Evolutionary conservation across 2,329 filamentous ascomycete genomes (phyloP), one percentile per base, ranked within the genome.

Genomic region (Biscogniauxia sp.): DNA sequence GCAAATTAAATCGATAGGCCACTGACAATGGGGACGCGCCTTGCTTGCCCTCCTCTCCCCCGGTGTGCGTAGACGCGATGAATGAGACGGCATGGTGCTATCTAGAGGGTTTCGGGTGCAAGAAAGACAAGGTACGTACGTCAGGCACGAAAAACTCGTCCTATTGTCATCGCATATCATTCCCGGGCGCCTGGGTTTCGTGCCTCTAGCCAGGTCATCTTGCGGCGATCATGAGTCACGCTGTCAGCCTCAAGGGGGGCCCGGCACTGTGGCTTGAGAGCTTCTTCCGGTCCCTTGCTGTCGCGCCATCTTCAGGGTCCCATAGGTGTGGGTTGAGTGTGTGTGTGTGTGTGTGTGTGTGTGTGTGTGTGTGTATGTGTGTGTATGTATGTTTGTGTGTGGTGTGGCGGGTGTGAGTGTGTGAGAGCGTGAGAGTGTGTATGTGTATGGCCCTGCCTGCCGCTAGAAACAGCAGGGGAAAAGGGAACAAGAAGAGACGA

Each of bases 81-180:
- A 97, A 97, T 73, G 94, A 98, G 77, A 89, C 89, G 57, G 95
- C 88, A 41, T 96, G 93, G 92, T 99, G 95, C 80, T 98, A 95
- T 82, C 77, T 96, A 26, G 90, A 97, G 74, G 95, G 95, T n/a
- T 97, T 96, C 77, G 95, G 95, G 37, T 94, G 93, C 72, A 95
- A 93, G 76, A 99, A 98, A 77, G 93, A 99, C 81, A 98, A 97
- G 91, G 94, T 97, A 83, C 77, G 91, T 85, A 83, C 77, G 91
- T 85, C 63, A 65, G 69, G 70, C 67, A 68, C 62, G 63, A 64
- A 71, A 56, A 55, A 45, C 49, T 51, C 53, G 50, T 65, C 63
- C 59, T 61, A 49, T 55, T 57, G 50, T 61, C 61, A 61, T 70
- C 68, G 65, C 66, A 64, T 68, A 66, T 64, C 64, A 65, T 60